Base-by-base conservation (phyloP, 2,329 filamentous ascomycete genomes). In the Diplocarpon mali region DNA sequence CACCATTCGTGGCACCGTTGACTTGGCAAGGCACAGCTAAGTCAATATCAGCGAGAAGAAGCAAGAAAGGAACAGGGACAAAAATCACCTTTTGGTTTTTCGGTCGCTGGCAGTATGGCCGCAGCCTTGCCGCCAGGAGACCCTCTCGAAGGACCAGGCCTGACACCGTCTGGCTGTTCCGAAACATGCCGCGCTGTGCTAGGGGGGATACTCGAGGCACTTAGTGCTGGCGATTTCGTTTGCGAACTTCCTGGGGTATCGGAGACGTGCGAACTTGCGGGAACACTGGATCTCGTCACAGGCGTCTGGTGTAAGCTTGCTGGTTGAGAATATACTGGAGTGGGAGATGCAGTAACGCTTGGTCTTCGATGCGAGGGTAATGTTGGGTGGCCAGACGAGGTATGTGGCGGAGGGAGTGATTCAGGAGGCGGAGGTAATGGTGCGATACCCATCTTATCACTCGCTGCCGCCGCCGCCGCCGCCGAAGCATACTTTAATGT, bases 401-500 rank as follows among this genome's bases (percentile, higher is more conserved):
- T 74, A 54, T 53, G 68, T 41, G 65, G 67, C 48, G 69, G 65
- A 48, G 73, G 78, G n/a, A 58, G 46, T 35, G 71, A 64, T 31
- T 84, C 83, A 24, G 88, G 88, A 57, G 92, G 92, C 50, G 92
- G 90, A 44, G 92, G 92, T 59, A 96, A 71, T 34, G 92, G 92
- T 47, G 90, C 82, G 60, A 98, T 95, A 20, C 92, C 92, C 27
- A 96, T 89, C 29, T 96, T 83, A 61, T 83, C 90, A 68, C 86
- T 90, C 37, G 89, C 87, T 1, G 92, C 90, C 0, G 90, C 92
- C 0, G 92, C 92, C 0, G 92, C 92, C 0, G 92, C 92, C 0
- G 92, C 92, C 31, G 92, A 96, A 36, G 92, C 92, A 62, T 98
- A 98, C 66, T 96, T 96, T 54, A 98, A 71, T 1, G 85, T 86